phyloP scores from a whole-genome alignment of 1,284 basidiomycete species.

The Phellinidium pouzarii region DNA sequence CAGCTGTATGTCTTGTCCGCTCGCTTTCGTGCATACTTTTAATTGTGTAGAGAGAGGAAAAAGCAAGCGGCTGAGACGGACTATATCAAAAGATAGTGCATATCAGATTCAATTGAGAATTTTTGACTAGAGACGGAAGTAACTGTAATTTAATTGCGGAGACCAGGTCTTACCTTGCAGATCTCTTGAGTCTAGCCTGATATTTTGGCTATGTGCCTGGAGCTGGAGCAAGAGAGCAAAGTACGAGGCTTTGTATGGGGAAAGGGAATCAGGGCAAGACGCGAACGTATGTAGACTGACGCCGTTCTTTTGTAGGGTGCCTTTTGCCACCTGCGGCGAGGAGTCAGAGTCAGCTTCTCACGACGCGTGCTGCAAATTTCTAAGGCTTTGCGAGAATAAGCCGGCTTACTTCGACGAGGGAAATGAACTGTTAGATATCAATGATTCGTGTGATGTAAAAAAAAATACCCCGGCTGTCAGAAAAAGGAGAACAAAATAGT shows the following conservation, averaged over 20 bases:
- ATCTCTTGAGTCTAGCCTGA: conserved; percentile 13
- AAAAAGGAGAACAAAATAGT: not conserved
- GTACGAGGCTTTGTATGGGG: conserved; percentile 14
- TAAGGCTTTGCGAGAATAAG: not conserved
- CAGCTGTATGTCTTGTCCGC: not conserved
- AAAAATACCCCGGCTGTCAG: conserved; percentile 5
- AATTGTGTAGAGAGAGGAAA: conserved; percentile 17
- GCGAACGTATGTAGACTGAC: conserved; percentile 16
- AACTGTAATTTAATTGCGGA: not conserved
- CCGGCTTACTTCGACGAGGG: conserved; percentile 16
- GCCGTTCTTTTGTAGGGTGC: conserved; percentile 10
- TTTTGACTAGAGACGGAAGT: not conserved
- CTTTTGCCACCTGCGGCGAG: conserved; percentile 15
- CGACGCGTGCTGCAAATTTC: not conserved
- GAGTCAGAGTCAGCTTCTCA: conserved; percentile 9
- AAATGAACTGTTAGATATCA: conserved; percentile 13
- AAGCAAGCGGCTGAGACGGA: conserved; percentile 15
- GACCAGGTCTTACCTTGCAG: conserved; percentile 11
- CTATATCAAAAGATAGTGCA: conserved; percentile 1
- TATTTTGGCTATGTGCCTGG: conserved; percentile 9
- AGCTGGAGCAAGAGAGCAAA: conserved; percentile 16
- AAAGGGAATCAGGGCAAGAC: conserved; percentile 13
- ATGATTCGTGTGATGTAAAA: conserved; percentile 9
- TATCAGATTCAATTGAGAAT: conserved; percentile 2
- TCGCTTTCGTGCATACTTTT: conserved; percentile 11